phyloP scores from a whole-genome alignment of 805 yeast genomes.

The Peterozyma xylosa region DNA sequence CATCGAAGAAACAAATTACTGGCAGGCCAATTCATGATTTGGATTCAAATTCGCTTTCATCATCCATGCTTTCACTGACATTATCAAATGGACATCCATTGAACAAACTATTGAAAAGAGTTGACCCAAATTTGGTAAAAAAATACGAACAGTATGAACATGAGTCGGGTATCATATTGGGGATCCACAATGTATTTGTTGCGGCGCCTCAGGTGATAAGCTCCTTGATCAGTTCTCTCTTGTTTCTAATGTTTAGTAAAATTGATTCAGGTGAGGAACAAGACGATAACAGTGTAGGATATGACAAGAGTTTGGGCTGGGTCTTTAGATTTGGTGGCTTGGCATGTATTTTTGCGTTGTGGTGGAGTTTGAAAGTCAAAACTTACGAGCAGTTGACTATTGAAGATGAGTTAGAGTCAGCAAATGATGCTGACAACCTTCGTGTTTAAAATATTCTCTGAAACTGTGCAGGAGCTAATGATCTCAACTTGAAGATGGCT shows the following conservation, averaged over 20 bases:
- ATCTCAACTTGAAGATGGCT: too few species aligned
- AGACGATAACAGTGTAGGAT: conserved; percentile 12
- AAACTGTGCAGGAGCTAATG: too few species aligned
- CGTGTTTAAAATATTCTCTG: too few species aligned
- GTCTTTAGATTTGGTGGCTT: conserved; percentile 50
- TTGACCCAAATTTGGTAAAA: conserved; percentile 14
- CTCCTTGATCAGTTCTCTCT: conserved; percentile 37
- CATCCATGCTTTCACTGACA: neutral
- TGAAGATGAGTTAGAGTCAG: conserved; percentile 23
- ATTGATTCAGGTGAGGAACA: conserved; percentile 10
- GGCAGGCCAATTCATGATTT: neutral
- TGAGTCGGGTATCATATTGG: conserved; percentile 49
- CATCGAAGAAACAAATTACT: neutral
- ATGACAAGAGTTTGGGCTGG: conserved; percentile 45
- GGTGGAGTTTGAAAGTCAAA: conserved; percentile 33
- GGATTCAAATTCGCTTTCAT: neutral
- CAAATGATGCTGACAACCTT: neutral
- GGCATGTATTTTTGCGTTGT: conserved; percentile 37
- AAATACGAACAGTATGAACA: conserved; percentile 35
- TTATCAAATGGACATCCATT: neutral
- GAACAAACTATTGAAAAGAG: conserved; percentile 9
- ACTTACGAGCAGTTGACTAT: conserved; percentile 26
- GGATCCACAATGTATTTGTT: conserved; percentile 51
- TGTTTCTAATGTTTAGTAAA: conserved; percentile 31
- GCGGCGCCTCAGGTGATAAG: conserved; percentile 51